Conservation (phyloP, 441 rosid genomes). For the Geranium incanum region DNA sequence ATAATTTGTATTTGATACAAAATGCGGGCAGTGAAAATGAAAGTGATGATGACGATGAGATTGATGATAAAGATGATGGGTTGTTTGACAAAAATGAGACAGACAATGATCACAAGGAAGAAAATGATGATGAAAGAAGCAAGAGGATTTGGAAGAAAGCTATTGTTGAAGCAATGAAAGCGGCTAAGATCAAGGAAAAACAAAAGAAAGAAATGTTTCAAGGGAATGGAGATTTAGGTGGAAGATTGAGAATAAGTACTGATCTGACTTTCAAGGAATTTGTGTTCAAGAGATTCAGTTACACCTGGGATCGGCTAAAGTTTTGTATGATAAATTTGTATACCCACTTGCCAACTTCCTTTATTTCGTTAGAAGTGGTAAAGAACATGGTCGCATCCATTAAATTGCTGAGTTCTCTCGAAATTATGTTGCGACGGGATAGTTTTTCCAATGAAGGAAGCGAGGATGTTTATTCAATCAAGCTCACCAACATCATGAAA, state of each 20-base stretch:
- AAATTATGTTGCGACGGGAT: background rate
- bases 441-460: background rate
- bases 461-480: background rate
- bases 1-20: background rate
- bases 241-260: background rate
- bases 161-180: conserved; percentile 1
- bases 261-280: background rate
- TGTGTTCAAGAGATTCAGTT: background rate
- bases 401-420: background rate
- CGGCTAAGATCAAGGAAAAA: background rate
- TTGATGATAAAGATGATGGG: too few species aligned
- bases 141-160: conserved; percentile 1
- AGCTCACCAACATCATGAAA: too few species aligned
- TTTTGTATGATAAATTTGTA: conserved; percentile 4
- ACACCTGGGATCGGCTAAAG: background rate
- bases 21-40: too few species aligned
- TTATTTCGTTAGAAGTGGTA: background rate
- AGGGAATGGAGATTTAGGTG: background rate
- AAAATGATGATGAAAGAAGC: background rate
- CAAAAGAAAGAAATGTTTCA: background rate
- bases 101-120: background rate
- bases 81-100: background rate
- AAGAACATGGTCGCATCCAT: background rate
- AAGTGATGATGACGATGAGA: too few species aligned
- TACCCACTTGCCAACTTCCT: background rate